phyloP scores from a whole-genome alignment of 345 rosid genomes.

The Reutealis trisperma region DNA sequence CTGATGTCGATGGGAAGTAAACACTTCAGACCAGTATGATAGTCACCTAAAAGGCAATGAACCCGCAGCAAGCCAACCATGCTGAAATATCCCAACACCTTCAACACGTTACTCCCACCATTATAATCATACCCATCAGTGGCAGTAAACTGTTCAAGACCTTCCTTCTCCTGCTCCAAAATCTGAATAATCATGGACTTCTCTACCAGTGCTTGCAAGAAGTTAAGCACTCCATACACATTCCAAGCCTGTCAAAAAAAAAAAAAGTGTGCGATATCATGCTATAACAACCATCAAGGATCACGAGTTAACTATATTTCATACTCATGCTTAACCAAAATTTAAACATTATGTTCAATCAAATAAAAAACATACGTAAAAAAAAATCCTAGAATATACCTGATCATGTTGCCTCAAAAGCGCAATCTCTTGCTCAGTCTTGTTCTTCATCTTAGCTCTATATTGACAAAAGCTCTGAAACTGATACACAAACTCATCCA shows the following conservation, averaged over 20 bases:
- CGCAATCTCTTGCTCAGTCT: constrained; percentile 83
- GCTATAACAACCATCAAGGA: too few relatives aligned
- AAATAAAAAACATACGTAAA: neutral
- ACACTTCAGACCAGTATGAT: constrained; percentile 93
- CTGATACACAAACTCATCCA: constrained; percentile 98
- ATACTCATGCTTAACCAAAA: too few relatives aligned
- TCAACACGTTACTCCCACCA: constrained; percentile 97
- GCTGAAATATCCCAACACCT: constrained; percentile 96
- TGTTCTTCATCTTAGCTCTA: constrained; percentile 94
- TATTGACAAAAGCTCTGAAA: constrained; percentile 97
- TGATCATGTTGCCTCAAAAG: constrained; percentile 76
- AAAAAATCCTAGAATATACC: constrained; percentile 33
- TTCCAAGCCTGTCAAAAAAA: constrained; percentile 72
- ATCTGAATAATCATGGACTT: constrained; percentile 84
- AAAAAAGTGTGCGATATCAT: too few relatives aligned
- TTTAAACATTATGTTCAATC: neutral
- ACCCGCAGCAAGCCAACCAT: constrained; percentile 95
- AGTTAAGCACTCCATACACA: constrained; percentile 97
- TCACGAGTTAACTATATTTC: too few relatives aligned
- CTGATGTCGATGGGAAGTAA: constrained; percentile 88
- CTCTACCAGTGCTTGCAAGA: constrained; percentile 96
- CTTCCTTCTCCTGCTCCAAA: constrained; percentile 91
- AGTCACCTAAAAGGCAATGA: constrained; percentile 95
- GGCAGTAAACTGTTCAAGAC: constrained; percentile 88
- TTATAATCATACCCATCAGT: constrained; percentile 94